Evolutionary conservation across 129 eudicot genomes (phyloP).

Genomic region (Flaveria trinervia): DNA sequence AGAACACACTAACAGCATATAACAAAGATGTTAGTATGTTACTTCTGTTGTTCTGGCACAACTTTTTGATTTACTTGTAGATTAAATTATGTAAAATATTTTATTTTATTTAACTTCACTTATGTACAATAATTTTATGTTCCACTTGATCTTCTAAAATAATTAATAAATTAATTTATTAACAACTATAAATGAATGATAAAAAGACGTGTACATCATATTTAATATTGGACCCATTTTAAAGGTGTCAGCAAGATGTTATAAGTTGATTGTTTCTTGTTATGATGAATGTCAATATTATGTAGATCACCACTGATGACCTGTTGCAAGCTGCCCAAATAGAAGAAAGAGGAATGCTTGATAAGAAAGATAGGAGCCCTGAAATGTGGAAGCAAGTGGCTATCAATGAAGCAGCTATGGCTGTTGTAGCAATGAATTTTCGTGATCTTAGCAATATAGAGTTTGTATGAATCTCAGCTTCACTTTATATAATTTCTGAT

Average conservation of each 20-base stretch:
- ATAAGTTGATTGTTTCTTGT: background rate
- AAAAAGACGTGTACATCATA: background rate
- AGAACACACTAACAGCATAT: background rate
- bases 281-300: background rate
- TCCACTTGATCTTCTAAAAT: background rate
- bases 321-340: constrained; percentile 91
- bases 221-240: background rate
- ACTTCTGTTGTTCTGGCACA: background rate
- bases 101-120: background rate
- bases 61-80: background rate
- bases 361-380: constrained; percentile 71
- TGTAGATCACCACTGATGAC: constrained; percentile 95
- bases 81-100: background rate
- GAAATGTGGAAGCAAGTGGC: constrained; percentile 90
- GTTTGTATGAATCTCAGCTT: constrained; percentile 58
- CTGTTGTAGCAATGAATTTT: constrained; percentile 76
- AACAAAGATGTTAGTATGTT: background rate
- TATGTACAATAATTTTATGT: background rate
- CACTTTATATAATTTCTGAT: constrained; percentile 6
- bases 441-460: constrained; percentile 73
- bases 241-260: background rate
- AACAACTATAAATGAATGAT: background rate
- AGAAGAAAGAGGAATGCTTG: constrained; percentile 91
- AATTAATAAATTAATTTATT: background rate
- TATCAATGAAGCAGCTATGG: constrained; percentile 87